Evolutionary conservation across 1,284 basidiomycete genomes (phyloP).

Genomic region (Mycosarcoma maydis): DNA sequence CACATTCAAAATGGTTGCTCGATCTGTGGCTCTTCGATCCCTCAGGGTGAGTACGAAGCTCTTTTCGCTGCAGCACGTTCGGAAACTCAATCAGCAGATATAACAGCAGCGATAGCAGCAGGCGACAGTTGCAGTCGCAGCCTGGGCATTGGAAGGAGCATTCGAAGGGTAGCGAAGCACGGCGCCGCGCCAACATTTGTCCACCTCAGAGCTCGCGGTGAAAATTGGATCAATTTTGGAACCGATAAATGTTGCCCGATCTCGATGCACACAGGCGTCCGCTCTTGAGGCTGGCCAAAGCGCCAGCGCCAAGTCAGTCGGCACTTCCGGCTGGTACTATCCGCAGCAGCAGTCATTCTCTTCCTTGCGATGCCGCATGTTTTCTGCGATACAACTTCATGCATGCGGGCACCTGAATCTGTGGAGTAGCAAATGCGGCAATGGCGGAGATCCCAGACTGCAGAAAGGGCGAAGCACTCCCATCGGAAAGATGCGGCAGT

Average conservation of each 20-base stretch:
- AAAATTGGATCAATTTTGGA: background rate
- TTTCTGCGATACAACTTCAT: no score
- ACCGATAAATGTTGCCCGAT: background rate
- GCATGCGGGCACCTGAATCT: no score
- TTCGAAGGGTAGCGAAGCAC: no score
- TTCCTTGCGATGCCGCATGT: no score
- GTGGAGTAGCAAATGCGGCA: background rate
- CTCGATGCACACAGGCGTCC: no score
- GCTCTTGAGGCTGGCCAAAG: background rate
- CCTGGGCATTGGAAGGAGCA: no score
- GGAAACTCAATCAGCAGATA: no score
- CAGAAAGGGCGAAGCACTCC: constrained; percentile 4
- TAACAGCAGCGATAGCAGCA: no score
- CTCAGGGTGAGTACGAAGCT: constrained; percentile 38
- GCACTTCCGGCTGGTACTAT: background rate
- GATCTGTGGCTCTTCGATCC: constrained; percentile 44
- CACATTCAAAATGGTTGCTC: constrained; percentile 38
- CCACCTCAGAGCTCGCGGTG: no score
- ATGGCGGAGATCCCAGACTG: background rate
- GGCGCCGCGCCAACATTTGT: no score
- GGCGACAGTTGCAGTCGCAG: no score
- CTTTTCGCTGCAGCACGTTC: no score
- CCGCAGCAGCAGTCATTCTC: background rate
- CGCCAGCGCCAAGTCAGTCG: background rate
- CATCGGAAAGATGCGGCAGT: constrained; percentile 41